These are phyloP conservation scores for Babesia sp. DNA, from an alignment of 169 alveolate species.

Conservation along the genomic window DNA sequence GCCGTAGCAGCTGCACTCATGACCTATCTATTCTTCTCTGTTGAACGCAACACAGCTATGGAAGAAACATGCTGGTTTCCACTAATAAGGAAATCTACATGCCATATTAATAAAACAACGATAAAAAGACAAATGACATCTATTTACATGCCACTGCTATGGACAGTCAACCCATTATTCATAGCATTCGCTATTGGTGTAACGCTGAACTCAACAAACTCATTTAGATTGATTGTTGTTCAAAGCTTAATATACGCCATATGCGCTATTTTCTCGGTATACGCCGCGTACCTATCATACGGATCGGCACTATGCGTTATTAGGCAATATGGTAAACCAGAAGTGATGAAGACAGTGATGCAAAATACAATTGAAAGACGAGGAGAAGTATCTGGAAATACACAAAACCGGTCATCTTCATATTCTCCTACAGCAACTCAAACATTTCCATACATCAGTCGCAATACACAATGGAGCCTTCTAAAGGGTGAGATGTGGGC, in stretches of 20 bases:
- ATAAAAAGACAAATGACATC: background rate
- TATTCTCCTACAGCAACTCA: no score
- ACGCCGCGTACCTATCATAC: background rate
- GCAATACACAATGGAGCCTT: constrained; percentile 12
- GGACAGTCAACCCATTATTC: constrained; percentile 36
- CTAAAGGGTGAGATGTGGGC: constrained; percentile 27
- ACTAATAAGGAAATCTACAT: background rate
- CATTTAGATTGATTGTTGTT: background rate
- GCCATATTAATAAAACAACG: background rate
- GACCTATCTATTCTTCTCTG: constrained; percentile 1
- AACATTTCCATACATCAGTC: background rate
- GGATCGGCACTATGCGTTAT: background rate
- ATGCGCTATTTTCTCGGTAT: constrained; percentile 5
- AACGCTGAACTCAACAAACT: constrained; percentile 3
- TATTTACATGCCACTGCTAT: constrained; percentile 27
- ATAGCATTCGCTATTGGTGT: constrained; percentile 13
- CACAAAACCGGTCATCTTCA: no score
- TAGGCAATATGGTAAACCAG: no score
- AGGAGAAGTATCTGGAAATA: no score
- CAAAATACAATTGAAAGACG: no score
- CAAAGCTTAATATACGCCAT: constrained; percentile 3
- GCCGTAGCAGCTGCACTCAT: constrained; percentile 8
- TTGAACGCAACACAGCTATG: background rate
- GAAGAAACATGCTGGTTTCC: constrained; percentile 29
- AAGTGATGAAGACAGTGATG: no score